phyloP scores from a whole-genome alignment of 208 protist genomes.

The Acanthamoeba castellanii region DNA sequence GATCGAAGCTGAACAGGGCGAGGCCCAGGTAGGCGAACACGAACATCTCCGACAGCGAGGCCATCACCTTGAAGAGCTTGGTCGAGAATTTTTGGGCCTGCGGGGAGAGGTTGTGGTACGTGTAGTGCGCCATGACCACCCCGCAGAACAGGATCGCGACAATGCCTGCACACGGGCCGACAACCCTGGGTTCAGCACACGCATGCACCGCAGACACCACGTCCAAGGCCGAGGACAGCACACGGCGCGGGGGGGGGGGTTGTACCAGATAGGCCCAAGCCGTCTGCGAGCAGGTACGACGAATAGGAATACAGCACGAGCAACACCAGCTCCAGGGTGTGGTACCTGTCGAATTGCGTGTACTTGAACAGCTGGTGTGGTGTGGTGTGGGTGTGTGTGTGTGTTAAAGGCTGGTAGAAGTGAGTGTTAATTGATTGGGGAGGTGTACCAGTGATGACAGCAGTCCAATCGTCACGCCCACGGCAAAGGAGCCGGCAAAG shows the following conservation, averaged over 20 bases:
- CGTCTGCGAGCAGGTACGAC: conserved; percentile 83
- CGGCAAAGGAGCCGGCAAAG: conserved; percentile 78
- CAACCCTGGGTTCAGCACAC: background rate
- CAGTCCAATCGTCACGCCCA: conserved; percentile 73
- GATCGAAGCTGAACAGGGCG: conserved; percentile 77
- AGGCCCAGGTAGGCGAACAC: conserved; percentile 87
- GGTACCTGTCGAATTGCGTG: conserved; percentile 21
- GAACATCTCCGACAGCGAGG: conserved; percentile 82
- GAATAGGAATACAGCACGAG: conserved; percentile 79
- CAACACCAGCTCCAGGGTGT: conserved; percentile 77
- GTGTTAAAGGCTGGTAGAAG: too few relatives aligned
- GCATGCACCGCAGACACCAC: too few relatives aligned
- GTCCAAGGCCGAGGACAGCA: background rate
- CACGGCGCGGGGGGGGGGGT: background rate
- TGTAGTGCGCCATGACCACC: conserved; percentile 81
- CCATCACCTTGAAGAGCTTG: conserved; percentile 79
- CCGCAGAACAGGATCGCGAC: conserved; percentile 88
- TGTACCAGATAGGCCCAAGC: background rate
- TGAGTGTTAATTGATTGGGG: too few relatives aligned
- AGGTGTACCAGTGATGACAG: conserved; percentile 45
- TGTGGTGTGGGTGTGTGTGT: too few relatives aligned
- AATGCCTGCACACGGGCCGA: conserved; percentile 82
- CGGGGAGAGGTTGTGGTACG: conserved; percentile 70
- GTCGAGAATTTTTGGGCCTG: conserved; percentile 34
- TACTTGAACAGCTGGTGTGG: conserved; percentile 75